A percentile compares a stretch with the other conserved stretches of the same genome.
These are phyloP conservation scores for Rubia yunnanensis DNA, from an alignment of 257 asterid species.

Conservation along the genomic window DNA sequence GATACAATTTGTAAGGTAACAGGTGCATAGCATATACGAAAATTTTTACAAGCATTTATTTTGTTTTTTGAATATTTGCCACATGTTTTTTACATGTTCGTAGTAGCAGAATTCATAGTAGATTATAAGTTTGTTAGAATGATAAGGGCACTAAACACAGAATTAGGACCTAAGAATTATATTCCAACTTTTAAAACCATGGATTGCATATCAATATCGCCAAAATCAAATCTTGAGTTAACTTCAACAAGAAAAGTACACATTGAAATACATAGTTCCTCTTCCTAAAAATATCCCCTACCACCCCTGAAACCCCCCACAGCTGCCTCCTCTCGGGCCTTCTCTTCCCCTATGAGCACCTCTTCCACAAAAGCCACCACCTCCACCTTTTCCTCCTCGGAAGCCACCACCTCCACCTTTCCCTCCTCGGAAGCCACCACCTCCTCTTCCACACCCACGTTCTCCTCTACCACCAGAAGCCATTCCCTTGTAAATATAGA, in stretches of 20 bases:
- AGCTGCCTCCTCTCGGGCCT: constrained; percentile 50
- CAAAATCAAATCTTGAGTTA: constrained; percentile 9
- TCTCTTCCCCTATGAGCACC: constrained; percentile 67
- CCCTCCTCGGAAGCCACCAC: too few species aligned
- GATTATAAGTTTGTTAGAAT: too few species aligned
- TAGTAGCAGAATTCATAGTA: too few species aligned
- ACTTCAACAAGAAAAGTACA: constrained; percentile 3
- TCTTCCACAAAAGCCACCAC: constrained; percentile 59
- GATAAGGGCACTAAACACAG: not conserved
- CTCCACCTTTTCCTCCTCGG: constrained; percentile 33
- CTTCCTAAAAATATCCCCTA: constrained; percentile 50
- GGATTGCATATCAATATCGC: not conserved
- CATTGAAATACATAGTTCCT: constrained; percentile 6
- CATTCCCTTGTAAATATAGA: constrained; percentile 45
- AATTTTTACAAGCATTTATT: too few species aligned
- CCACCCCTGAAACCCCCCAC: constrained; percentile 83
- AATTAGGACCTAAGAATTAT: not conserved
- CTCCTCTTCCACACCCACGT: constrained; percentile 39
- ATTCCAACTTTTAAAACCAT: not conserved
- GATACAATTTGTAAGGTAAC: too few species aligned
- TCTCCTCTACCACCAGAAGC: constrained; percentile 32
- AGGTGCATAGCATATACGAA: too few species aligned
- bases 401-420: constrained; percentile 32
- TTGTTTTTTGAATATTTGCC: too few species aligned
- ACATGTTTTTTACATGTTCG: too few species aligned